Base-by-base conservation (phyloP, 176 grass and related monocot species). In the Pontederia paniculata region DNA sequence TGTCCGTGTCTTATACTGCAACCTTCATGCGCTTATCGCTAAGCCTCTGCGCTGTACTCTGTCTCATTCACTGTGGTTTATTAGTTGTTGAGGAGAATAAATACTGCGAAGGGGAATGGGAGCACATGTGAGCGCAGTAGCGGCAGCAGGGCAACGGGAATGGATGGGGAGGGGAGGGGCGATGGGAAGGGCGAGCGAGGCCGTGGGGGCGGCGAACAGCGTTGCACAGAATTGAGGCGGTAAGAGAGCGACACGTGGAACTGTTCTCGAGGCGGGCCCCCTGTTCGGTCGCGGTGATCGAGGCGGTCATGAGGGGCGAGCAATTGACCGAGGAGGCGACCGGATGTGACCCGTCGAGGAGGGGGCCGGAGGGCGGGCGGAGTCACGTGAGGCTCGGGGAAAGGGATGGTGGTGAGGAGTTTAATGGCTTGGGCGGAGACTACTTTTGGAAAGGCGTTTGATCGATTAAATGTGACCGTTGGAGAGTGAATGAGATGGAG, bases 341-440 rank as follows among this genome's bases (percentile, higher is more conserved):
- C 22, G 46, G 74, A 70, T 69, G 50, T 65, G 74, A 77, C 67
- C 67, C 50, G 66, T 70, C 58, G 69, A 65, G 19, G 4, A 48
- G 60, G 56, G 25, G 54, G 12, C 52, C 19, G 43, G 20, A 12
- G 22, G 55, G 23, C 10, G 58, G 49, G 71, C n/a, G 50, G 17
- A 17, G 45, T 69, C 66, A 77, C 65, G 74, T 77, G 74, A 70
- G 57, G 45, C 56, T 45, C 14, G 17, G 28, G 23, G 23, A 31
- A 23, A 52, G 37, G 48, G 42, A 9, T 49, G 21, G 17, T 10
- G 12, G 56, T 1, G 17, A 17, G 17, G 66, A 20, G 47, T 66
- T 77, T 25, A 72, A 63, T 63, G 58, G 22, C 79, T 71, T 76
- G 23, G 11, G 18, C 11, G 20, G 17, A 37, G 28, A 37, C 7